Base-by-base conservation (phyloP, 768 basidiomycete species). In the Suillus subluteus region DNA sequence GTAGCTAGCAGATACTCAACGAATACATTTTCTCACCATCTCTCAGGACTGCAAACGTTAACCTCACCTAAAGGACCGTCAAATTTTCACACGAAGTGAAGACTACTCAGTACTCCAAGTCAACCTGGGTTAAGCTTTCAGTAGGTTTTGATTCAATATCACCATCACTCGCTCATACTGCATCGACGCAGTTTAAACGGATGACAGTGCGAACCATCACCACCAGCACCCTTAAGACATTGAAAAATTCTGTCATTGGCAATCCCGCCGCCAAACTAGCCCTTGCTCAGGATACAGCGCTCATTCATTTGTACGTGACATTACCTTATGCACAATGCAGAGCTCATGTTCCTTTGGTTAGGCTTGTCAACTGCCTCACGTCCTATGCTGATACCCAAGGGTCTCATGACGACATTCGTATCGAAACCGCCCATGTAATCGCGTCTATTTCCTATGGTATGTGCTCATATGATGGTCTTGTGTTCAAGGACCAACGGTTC, bases 201-300 rank as follows among this genome's bases (percentile, higher is more conserved):
- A 73, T 78, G 77, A 78, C 77, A 40, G 74, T 78, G 23, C 71
- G 77, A 64, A 73, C 69, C 56, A 74, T 77, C 65, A 68, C 76
- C 0, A 71, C 73, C 2, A 68, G 66, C 2, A 67, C 75, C 1
- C 85, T 92, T 69, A 93, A 91, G 78, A 80, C 82, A 67, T 83
- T 87, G 66, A 93, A 93, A 78, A 94, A 94, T 75, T 74, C 82
- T 1, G 89, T 93, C 59, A 93, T 94, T 46, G 92, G 92, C 2
- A 94, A 93, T 68, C 91, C 91, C 0, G 84, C 87, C 0, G 90
- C 90, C 1, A 94, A 94, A 74, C 73, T 81, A 2, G 75, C 82
- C 16, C 77, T 91, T 1, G 86, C 88, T 1, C 77, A 81, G 52
- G 89, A 94, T 69, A 78, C 82, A 15, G 74, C 72, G 3, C 87